Base-by-base conservation (phyloP, 257 asterid species). In the Eucommia ulmoides region DNA sequence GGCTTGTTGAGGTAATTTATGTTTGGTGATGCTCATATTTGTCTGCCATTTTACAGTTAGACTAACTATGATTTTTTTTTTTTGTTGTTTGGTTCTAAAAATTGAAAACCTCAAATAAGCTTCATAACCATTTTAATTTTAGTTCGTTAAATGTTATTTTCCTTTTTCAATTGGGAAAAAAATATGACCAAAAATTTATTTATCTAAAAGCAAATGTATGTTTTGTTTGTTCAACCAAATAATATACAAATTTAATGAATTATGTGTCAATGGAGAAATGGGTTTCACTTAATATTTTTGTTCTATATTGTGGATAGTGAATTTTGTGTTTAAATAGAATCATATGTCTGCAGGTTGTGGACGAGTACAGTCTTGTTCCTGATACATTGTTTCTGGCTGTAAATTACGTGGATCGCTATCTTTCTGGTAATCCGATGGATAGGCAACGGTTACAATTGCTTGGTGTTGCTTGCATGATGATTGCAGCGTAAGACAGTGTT, bases 401-500 rank as follows among this genome's bases (percentile, higher is more conserved):
- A 17, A 89, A 89, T 71, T 89, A 85, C 49, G 76, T 89, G 0
- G 98, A 85, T 62, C 98, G 98, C 15, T 89, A 89, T 65, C 98
- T 89, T 45, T 89, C 93, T 18, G 96, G 94, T 19, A 89, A 85
- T 55, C 45, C 69, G 41, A 78, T 89, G 94, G 94, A 86, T 64
- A 68, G 94, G 59, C 94, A 86, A 62, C 60, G 91, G 58, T 54
- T 89, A 69, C 94, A 83, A 46, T 64, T 85, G 69, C 94, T 89
- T 54, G 96, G 96, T 44, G 93, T 86, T 20, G 81, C 94, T 69
- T 85, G 94, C 76, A 85, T 89, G 98, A 85, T 89, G 96, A 83
- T 89, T 46, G 98, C 98, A 44, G 73, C 96, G 96, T 89, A 89
- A 73, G 95, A 26, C 48, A 42, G n/a, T 16, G 10, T 0, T 15